These are phyloP conservation scores for Santalum album DNA, from an alignment of 164 flowering plant species.

Conservation along the genomic window DNA sequence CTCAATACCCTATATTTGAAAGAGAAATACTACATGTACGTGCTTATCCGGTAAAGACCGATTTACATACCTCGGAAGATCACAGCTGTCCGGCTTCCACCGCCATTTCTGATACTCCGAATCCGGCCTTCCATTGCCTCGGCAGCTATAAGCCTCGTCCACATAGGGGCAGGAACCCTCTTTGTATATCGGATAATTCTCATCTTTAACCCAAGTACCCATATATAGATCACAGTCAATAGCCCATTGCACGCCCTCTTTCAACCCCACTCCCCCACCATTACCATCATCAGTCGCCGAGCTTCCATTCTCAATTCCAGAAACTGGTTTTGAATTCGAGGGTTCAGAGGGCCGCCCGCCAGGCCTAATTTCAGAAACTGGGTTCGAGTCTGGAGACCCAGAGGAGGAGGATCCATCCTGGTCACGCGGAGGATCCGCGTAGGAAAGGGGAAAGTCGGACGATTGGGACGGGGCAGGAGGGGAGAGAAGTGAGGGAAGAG, in stretches of 20 bases:
- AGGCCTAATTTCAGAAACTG: slow-evolving; percentile 8
- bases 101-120: slow-evolving; percentile 65
- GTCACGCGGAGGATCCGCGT: neutral
- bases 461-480: slow-evolving; percentile 8
- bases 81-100: slow-evolving; percentile 81
- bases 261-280: neutral
- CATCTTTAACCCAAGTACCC: slow-evolving; percentile 77
- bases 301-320: slow-evolving; percentile 5
- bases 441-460: neutral
- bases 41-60: neutral
- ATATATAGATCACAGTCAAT: slow-evolving; percentile 47
- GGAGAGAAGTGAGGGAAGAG: slow-evolving; percentile 4
- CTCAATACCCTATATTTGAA: too few relatives aligned
- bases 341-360: too few relatives aligned
- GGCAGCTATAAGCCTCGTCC: slow-evolving; percentile 76
- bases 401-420: neutral
- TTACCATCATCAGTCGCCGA: slow-evolving; percentile 1
- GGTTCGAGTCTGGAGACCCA: too few relatives aligned
- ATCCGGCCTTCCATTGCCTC: slow-evolving; percentile 64
- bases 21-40: too few relatives aligned
- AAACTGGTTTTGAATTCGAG: too few relatives aligned
- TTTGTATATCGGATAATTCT: slow-evolving; percentile 52
- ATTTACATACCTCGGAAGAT: slow-evolving; percentile 63
- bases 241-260: slow-evolving; percentile 10
- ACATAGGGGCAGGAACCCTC: slow-evolving; percentile 80